Conservation (phyloP, 1,284 basidiomycete species). For the Trichosporon sp. region DNA sequence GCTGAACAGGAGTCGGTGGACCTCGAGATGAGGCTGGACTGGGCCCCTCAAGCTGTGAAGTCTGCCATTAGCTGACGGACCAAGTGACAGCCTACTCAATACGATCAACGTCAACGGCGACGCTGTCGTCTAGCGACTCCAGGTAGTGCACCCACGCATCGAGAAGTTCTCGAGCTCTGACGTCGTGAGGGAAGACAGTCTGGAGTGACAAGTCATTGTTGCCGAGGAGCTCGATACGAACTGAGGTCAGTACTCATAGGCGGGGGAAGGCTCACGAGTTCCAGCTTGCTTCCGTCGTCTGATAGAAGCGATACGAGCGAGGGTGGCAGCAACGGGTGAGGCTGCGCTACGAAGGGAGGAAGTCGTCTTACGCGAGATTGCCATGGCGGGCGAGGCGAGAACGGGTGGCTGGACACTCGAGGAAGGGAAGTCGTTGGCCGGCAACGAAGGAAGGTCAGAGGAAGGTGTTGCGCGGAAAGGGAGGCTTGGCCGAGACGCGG, state of each 20-base stretch:
- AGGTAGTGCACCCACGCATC: not conserved
- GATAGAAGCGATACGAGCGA: not conserved
- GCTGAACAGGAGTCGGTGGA: not conserved
- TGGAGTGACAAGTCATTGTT: not conserved
- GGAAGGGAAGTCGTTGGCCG: not conserved
- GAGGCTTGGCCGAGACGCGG: not conserved
- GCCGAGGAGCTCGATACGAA: not conserved
- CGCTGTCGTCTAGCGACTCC: not conserved
- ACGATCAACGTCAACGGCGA: not conserved
- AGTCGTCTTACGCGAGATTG: not conserved
- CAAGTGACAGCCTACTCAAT: not conserved
- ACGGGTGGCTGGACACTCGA: not conserved
- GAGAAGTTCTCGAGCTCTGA: not conserved
- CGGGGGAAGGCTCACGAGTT: not conserved
- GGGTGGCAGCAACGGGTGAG: not conserved
- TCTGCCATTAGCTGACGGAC: not conserved
- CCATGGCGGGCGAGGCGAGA: not conserved
- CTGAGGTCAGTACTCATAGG: not conserved
- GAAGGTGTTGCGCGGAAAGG: too few species aligned
- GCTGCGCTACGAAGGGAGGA: not conserved
- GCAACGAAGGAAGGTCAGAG: not conserved
- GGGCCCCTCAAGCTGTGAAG: not conserved
- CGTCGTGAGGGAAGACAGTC: not conserved
- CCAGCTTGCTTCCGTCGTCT: not conserved
- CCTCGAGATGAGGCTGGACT: not conserved